Conservation (phyloP, 441 rosid genomes). For the Syzygium syzygioides region DNA sequence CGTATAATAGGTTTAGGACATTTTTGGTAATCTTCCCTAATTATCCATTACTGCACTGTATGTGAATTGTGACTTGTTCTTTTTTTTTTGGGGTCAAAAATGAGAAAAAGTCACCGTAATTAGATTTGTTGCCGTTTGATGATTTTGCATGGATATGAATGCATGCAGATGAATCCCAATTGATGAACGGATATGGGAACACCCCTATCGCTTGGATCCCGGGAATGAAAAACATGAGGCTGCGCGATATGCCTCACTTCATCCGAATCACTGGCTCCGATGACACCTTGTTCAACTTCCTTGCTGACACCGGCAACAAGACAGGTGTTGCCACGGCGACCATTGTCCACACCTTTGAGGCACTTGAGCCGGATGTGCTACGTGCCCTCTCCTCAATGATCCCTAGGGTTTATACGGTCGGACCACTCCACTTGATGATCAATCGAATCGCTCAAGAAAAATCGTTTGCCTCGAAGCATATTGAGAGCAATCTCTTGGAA, state of each 20-base stretch:
- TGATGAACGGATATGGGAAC: not conserved
- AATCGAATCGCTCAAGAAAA: not conserved
- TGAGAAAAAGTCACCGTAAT: not conserved
- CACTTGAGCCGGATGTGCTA: not conserved
- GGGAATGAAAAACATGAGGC: not conserved
- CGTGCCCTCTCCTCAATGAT: not conserved
- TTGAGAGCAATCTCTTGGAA: not conserved
- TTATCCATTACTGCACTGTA: not conserved
- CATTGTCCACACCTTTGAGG: not conserved
- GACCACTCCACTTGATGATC: not conserved
- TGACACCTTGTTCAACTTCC: not conserved
- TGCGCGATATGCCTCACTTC: not conserved
- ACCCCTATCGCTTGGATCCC: not conserved
- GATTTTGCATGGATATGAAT: not conserved
- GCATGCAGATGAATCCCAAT: not conserved
- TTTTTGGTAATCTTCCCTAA: not conserved
- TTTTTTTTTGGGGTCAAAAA: not conserved
- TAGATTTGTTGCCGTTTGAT: not conserved
- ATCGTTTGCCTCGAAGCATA: not conserved
- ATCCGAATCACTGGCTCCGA: not conserved
- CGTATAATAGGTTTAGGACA: not conserved
- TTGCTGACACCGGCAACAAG: fast-evolving
- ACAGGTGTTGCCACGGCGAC: fast-evolving
- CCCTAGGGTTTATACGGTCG: not conserved
- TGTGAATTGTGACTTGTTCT: not conserved